Evolutionary conservation across 768 basidiomycete species (phyloP).

Genomic region (Hortiboletus campestris): DNA sequence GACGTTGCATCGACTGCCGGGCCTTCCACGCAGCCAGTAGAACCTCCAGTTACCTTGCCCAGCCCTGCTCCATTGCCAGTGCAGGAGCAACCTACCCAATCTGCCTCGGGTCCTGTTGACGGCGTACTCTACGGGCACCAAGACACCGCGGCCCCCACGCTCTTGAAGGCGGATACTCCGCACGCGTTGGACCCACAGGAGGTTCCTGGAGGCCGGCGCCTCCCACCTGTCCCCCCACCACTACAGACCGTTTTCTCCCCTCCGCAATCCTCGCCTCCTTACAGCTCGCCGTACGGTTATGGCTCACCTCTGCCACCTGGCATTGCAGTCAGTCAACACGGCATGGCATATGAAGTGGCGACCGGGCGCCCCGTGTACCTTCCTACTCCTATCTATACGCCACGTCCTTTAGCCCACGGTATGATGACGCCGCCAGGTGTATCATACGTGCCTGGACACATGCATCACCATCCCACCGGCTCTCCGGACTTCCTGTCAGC

Average conservation of each 20-base stretch:
- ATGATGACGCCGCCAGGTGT: slow-evolving; percentile 47
- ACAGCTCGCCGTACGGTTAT: slow-evolving; percentile 67
- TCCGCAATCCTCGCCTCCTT: slow-evolving; percentile 52
- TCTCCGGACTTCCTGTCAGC: slow-evolving; percentile 64
- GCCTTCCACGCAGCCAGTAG: slow-evolving; percentile 11
- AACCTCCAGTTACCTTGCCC: slow-evolving; percentile 7
- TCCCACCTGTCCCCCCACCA: slow-evolving; percentile 41
- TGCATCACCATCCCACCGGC: slow-evolving; percentile 57
- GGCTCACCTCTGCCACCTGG: slow-evolving; percentile 61
- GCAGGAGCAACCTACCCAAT: slow-evolving; percentile 12
- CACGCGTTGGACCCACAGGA: slow-evolving; percentile 22
- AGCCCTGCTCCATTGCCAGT: slow-evolving; percentile 6
- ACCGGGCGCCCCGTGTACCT: slow-evolving; percentile 80
- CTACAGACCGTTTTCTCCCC: slow-evolving; percentile 44
- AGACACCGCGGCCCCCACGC: slow-evolving; percentile 22
- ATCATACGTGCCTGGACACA: slow-evolving; percentile 59
- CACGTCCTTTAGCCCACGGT: slow-evolving; percentile 60
- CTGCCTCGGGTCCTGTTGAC: slow-evolving; percentile 11
- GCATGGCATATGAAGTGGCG: slow-evolving; percentile 78
- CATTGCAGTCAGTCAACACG: slow-evolving; percentile 69
- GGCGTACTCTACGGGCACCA: slow-evolving; percentile 28
- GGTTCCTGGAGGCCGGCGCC: slow-evolving; percentile 20
- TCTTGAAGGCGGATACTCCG: slow-evolving; percentile 32
- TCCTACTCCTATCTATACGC: slow-evolving; percentile 63
- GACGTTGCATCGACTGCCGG: slow-evolving; percentile 2